A percentile compares a stretch with the other conserved stretches of the same genome.
These are phyloP conservation scores for Hymenoscyphus repandus DNA, from an alignment of 2,329 filamentous ascomycete genomes.

Conservation along the genomic window DNA sequence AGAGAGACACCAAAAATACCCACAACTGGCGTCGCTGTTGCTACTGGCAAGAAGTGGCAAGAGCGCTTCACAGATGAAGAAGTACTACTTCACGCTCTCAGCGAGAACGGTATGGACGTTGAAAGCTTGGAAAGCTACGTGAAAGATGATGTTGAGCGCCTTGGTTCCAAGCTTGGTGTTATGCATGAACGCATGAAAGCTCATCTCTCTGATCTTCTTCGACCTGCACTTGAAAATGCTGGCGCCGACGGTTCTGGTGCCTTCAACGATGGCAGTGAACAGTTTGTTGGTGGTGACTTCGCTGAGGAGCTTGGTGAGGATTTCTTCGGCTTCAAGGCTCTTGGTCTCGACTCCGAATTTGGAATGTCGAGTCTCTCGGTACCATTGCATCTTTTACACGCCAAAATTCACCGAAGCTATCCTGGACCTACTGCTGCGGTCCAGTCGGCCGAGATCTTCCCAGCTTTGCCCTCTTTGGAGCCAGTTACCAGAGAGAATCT, in stretches of 20 bases:
- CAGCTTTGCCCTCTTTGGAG: slow-evolving; percentile 63
- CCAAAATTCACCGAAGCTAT: slow-evolving; percentile 79
- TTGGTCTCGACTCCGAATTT: slow-evolving; percentile 88
- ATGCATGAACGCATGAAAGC: slow-evolving; percentile 95
- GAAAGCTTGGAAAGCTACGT: slow-evolving; percentile 80
- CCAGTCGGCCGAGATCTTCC: slow-evolving; percentile 50
- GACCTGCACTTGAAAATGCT: slow-evolving; percentile 77
- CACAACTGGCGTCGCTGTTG: slow-evolving; percentile 37
- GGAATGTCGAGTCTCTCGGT: slow-evolving; percentile 84
- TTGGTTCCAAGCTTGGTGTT: slow-evolving; percentile 69
- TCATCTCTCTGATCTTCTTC: slow-evolving; percentile 86
- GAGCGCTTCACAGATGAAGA: slow-evolving; percentile 78
- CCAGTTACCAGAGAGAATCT: slow-evolving; percentile 76
- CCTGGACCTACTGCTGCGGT: slow-evolving; percentile 60
- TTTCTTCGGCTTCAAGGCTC: slow-evolving; percentile 96
- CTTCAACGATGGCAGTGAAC: slow-evolving; percentile 95
- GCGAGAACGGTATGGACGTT: slow-evolving; percentile 78
- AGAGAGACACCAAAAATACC: slow-evolving; percentile 75
- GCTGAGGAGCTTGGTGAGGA: slow-evolving; percentile 97
- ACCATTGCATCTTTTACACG: slow-evolving; percentile 88
- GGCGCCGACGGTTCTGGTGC: slow-evolving; percentile 80
- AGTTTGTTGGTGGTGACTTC: slow-evolving; percentile 95
- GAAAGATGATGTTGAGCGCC: slow-evolving; percentile 86
- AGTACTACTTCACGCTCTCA: slow-evolving; percentile 77
- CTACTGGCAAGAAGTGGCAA: slow-evolving; percentile 43